Evolutionary conservation across 2,329 filamentous ascomycete genomes (phyloP).

Genomic region (Metarhizium sp.): DNA sequence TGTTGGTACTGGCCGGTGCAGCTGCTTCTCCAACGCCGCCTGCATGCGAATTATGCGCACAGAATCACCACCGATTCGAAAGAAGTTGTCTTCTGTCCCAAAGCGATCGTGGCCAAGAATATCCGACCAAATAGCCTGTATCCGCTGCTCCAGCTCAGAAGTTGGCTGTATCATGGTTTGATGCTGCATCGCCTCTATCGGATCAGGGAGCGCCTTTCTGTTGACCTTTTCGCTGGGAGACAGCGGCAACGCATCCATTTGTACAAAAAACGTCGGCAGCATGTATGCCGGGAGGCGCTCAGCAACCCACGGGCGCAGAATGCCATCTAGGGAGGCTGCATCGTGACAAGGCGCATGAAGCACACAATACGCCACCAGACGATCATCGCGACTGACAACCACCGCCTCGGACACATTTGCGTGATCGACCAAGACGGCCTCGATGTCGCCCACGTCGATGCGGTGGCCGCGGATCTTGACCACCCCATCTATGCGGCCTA

Average conservation of each 20-base stretch:
- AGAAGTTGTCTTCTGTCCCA: constrained; percentile 12
- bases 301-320: no score
- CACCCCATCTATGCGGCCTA: constrained; percentile 13
- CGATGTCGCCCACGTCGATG: constrained; percentile 14
- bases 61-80: constrained; percentile 13
- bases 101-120: constrained; percentile 10
- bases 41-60: constrained; percentile 10
- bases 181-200: no score
- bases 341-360: no score
- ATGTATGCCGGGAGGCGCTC: no score
- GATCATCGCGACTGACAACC: no score
- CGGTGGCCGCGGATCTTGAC: constrained; percentile 14
- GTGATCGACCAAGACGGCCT: constrained; percentile 8
- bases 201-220: no score
- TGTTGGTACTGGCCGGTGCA: constrained; percentile 4
- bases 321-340: no score
- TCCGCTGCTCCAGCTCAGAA: constrained; percentile 6
- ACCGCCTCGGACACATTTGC: constrained; percentile 3
- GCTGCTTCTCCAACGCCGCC: constrained; percentile 5
- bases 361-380: no score
- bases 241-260: no score
- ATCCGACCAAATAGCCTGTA: constrained; percentile 9
- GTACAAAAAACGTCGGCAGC: no score
- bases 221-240: no score
- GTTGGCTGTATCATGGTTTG: constrained; percentile 4